Evolutionary conservation across 495 filamentous ascomycete species (phyloP), one percentile per base, ranked within the genome.

Genomic region (Pyrenopolyporus hunteri): DNA sequence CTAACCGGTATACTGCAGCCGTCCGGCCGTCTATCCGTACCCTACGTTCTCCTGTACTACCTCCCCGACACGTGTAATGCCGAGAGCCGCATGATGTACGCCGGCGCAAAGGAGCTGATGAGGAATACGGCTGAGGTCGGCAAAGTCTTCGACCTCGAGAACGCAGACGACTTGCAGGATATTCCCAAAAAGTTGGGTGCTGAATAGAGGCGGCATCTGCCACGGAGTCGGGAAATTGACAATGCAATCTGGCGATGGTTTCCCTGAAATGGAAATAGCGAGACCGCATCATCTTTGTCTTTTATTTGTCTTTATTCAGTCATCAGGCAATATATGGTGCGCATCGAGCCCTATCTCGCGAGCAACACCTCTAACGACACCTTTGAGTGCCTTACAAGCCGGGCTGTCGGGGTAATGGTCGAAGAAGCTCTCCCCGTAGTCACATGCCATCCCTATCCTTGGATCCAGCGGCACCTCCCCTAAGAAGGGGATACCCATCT

Each of bases 361-460:
- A 26, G 82, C 85, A 33, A 96, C 76, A 19, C 81, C 83, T 37
- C 79, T 83, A 4, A 97, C 93, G 20, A 97, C 91, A 23, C 74
- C 75, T 75, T 83, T 86, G 26, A 97, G 81, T 2, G 91, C 91
- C 57, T 77, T 78, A 64, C 89, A 92, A 2, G 93, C 92, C 22
- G 93, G 93, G 63, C 90, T 96, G 59, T 98, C 93, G 0, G 93
- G 90, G 72, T 89, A 98, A 36, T 84, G 83, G 54, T 98, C 92
- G 64, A 98, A 90, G 74, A 97, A 98, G 71, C 92, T 97, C 82
- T 98, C 95, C 1, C 94, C 94, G 74, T 89, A 97, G 70, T 98
- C 94, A 67, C 93, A 95, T 2, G 92, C 86, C 89, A 97, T 96
- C 1, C 94, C 93, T 48, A 98, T 93, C 42, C 93, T 80, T 3